Evolutionary conservation across 345 rosid species (phyloP).

Genomic region (Gynandropsis gynandra): DNA sequence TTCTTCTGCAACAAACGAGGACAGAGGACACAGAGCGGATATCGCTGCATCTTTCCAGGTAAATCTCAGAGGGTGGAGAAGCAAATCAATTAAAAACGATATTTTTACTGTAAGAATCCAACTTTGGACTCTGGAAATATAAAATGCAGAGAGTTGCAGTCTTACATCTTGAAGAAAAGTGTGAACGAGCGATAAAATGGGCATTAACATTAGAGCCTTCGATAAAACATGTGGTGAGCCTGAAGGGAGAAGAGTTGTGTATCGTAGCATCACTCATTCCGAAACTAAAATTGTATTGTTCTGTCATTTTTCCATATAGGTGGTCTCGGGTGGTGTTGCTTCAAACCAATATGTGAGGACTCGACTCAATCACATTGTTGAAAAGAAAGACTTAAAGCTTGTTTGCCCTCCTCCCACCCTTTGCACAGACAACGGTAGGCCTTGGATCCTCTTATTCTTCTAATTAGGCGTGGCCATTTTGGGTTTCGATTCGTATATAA

Average conservation of each 20-base stretch:
- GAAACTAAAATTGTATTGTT: constrained; percentile 13
- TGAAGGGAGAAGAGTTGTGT: constrained; percentile 11
- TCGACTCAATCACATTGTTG: constrained; percentile 53
- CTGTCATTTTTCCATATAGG: constrained; percentile 39
- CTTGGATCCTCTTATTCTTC: neutral
- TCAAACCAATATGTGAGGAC: constrained; percentile 74
- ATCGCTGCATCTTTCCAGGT: constrained; percentile 98
- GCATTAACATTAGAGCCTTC: constrained; percentile 82
- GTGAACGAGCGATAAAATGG: constrained; percentile 90
- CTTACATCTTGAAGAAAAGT: constrained; percentile 86
- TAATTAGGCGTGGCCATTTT: too few species aligned
- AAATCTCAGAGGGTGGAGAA: neutral
- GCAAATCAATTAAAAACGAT: neutral
- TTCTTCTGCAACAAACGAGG: constrained; percentile 58
- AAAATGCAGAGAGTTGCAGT: constrained; percentile 79
- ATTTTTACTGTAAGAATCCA: constrained; percentile 3
- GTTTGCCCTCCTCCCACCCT: constrained; percentile 85
- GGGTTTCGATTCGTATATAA: too few species aligned
- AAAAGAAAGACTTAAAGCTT: constrained; percentile 61
- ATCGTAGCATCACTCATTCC: neutral
- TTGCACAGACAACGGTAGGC: constrained; percentile 88
- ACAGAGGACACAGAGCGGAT: constrained; percentile 77
- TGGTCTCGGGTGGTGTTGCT: constrained; percentile 95
- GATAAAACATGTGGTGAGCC: constrained; percentile 57
- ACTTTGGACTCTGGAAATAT: constrained; percentile 2